These are phyloP conservation scores for Nakataea oryzae DNA, from an alignment of 2,329 filamentous ascomycete species.

Conservation along the genomic window DNA sequence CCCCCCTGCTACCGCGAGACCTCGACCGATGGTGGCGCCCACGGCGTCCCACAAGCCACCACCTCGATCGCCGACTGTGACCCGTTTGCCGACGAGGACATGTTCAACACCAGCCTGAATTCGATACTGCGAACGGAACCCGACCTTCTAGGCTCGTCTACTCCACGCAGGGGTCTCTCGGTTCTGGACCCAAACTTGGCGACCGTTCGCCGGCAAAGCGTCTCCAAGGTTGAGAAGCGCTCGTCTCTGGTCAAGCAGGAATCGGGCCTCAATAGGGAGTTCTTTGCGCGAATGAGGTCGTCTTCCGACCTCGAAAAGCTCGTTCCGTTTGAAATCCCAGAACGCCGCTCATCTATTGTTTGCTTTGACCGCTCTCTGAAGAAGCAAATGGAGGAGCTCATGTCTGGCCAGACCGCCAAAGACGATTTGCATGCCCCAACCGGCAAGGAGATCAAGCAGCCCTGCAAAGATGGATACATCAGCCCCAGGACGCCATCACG, in stretches of 20 bases:
- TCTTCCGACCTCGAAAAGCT: background rate
- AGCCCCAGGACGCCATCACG: background rate
- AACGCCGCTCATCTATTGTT: background rate
- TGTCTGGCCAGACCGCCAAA: background rate
- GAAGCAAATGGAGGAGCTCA: background rate
- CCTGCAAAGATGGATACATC: background rate
- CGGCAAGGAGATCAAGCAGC: too few species aligned
- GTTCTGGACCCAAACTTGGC: background rate
- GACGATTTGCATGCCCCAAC: background rate
- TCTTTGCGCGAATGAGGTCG: background rate
- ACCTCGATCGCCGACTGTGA: background rate
- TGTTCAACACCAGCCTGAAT: constrained; percentile 1
- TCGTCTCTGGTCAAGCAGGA: background rate
- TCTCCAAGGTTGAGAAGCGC: background rate
- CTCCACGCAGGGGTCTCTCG: background rate
- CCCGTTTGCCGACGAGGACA: background rate
- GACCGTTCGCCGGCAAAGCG: background rate
- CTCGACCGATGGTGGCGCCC: background rate
- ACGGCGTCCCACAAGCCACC: background rate
- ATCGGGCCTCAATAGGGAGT: background rate
- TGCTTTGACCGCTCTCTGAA: background rate
- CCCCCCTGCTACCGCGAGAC: background rate
- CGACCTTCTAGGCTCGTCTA: background rate
- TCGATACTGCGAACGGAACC: background rate
- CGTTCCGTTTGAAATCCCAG: background rate